phyloP scores from a whole-genome alignment of 352 stramenopile species.

The Phytophthora ohioensis region DNA sequence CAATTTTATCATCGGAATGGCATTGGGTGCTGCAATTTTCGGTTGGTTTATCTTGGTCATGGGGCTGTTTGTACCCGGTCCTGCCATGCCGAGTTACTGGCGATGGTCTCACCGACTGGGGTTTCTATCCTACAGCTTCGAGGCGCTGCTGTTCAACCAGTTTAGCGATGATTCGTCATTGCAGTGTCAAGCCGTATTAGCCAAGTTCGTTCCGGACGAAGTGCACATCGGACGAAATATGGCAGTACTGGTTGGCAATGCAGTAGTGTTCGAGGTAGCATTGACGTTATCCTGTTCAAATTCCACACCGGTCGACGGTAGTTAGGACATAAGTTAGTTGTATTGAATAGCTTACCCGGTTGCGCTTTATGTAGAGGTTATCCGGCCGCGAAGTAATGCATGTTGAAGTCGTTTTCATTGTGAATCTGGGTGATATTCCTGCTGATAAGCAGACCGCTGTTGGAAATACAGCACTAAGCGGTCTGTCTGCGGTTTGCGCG shows the following conservation, averaged over 20 bases:
- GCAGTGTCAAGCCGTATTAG: slow-evolving; percentile 31
- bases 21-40: slow-evolving; percentile 72
- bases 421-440: slow-evolving; percentile 1
- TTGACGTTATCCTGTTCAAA: slow-evolving; percentile 64
- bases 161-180: slow-evolving; percentile 40
- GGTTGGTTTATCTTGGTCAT: slow-evolving; percentile 87
- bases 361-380: too few relatives aligned
- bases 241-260: slow-evolving; percentile 48
- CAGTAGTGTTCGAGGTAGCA: slow-evolving; percentile 39
- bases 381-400: neutral
- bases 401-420: slow-evolving; percentile 4
- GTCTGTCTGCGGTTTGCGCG: neutral
- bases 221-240: slow-evolving; percentile 51
- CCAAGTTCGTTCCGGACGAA: slow-evolving; percentile 48
- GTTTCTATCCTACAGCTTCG: slow-evolving; percentile 86
- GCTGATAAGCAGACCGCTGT: slow-evolving; percentile 1
- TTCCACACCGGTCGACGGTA: slow-evolving; percentile 67
- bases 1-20: slow-evolving; percentile 87
- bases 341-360: too few relatives aligned
- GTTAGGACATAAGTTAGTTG: neutral
- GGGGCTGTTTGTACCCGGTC: slow-evolving; percentile 70
- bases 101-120: slow-evolving; percentile 79
- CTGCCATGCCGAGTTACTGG: slow-evolving; percentile 69
- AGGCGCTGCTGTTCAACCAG: slow-evolving; percentile 77
- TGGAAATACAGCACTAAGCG: slow-evolving; percentile 2